Conservation (phyloP, 2,329 filamentous ascomycete species). For the Salinomyces thailandicus region DNA sequence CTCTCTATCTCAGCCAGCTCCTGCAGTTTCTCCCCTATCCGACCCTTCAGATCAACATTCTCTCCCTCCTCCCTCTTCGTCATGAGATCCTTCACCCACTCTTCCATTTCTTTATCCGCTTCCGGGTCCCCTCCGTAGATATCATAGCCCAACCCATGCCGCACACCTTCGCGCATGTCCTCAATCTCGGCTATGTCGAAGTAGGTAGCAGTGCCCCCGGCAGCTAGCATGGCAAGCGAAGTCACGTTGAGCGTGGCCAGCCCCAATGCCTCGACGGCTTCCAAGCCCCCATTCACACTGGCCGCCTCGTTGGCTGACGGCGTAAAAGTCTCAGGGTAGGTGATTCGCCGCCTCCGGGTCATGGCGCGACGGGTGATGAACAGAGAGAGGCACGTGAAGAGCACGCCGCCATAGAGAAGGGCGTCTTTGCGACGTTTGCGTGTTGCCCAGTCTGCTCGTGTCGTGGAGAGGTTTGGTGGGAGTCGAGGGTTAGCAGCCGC, state of each 20-base stretch:
- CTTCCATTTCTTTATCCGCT: constrained; percentile 44
- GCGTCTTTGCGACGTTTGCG: constrained; percentile 23
- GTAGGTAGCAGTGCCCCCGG: constrained; percentile 64
- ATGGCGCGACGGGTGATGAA: constrained; percentile 55
- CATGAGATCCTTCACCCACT: constrained; percentile 41
- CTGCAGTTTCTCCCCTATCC: constrained; percentile 21
- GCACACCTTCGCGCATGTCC: constrained; percentile 50
- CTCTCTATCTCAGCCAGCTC: constrained; percentile 21
- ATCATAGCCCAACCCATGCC: constrained; percentile 47
- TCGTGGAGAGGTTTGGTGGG: background rate
- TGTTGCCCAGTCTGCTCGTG: constrained; percentile 18
- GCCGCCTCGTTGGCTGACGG: constrained; percentile 42
- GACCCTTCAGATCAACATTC: constrained; percentile 20
- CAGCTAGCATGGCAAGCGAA: constrained; percentile 62
- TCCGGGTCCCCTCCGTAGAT: constrained; percentile 45
- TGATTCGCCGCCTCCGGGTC: constrained; percentile 48
- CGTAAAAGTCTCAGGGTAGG: constrained; percentile 62
- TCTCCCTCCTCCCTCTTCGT: constrained; percentile 38
- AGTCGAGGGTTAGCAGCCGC: background rate
- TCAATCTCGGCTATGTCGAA: constrained; percentile 54
- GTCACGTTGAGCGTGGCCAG: constrained; percentile 79
- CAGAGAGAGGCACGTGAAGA: constrained; percentile 63
- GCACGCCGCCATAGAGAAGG: constrained; percentile 63
- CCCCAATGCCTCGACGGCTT: constrained; percentile 74
- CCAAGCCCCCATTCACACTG: constrained; percentile 45